Conservation (phyloP, 164 flowering plant genomes). For the Dillenia turbinata region DNA sequence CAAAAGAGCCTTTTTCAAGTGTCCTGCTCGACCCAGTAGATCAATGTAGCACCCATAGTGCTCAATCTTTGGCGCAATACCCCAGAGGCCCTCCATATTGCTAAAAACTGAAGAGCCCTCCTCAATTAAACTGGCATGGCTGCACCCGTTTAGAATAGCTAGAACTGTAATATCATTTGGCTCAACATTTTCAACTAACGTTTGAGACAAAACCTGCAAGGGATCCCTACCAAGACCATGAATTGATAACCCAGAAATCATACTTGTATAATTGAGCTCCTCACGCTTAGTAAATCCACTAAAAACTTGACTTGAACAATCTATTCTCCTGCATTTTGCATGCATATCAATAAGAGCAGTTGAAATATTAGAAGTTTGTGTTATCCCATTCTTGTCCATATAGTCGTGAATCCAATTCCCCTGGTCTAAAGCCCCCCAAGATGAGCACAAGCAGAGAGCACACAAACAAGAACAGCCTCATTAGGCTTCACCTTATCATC, state of each 20-base stretch:
- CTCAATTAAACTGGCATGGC: slow-evolving; percentile 52
- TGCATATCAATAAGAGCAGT: slow-evolving; percentile 67
- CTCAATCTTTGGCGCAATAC: slow-evolving; percentile 37
- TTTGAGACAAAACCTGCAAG: slow-evolving; percentile 28
- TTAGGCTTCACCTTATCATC: slow-evolving; percentile 30
- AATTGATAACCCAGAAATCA: slow-evolving; percentile 40
- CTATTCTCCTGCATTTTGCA: slow-evolving; percentile 56
- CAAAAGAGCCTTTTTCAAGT: slow-evolving; percentile 33
- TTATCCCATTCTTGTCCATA: slow-evolving; percentile 23
- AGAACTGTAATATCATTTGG: slow-evolving; percentile 44
- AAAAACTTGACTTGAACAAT: slow-evolving; percentile 31
- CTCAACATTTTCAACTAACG: slow-evolving; percentile 28
- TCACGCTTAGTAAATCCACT: slow-evolving; percentile 18
- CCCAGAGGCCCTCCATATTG: slow-evolving; percentile 39
- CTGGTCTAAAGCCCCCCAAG: slow-evolving; percentile 53
- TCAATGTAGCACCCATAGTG: slow-evolving; percentile 51
- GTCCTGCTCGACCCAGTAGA: slow-evolving; percentile 51
- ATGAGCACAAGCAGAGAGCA: slow-evolving; percentile 54
- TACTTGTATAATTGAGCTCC: slow-evolving; percentile 37
- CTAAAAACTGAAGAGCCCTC: slow-evolving; percentile 37
- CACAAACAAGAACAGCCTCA: slow-evolving; percentile 56
- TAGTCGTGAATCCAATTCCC: slow-evolving; percentile 47
- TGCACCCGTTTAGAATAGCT: slow-evolving; percentile 50
- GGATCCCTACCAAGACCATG: slow-evolving; percentile 50
- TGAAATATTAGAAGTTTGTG: slow-evolving; percentile 24